A percentile compares a stretch with the other conserved stretches of the same genome.
Conservation (phyloP, 2,329 filamentous ascomycete genomes). For the Cyanodermella asteris region DNA sequence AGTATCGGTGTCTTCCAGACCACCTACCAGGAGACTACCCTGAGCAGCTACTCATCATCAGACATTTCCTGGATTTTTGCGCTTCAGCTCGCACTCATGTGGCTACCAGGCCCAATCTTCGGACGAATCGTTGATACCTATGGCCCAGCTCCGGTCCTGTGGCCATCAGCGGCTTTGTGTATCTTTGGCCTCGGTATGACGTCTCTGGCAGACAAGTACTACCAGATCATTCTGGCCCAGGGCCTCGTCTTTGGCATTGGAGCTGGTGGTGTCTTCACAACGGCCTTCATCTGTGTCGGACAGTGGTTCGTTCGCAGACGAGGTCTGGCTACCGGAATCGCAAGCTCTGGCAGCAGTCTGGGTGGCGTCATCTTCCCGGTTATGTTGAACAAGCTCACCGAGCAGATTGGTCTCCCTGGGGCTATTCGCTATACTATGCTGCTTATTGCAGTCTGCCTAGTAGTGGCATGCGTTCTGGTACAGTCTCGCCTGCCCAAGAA, state of each 20-base stretch:
- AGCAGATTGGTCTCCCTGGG: conserved; percentile 8
- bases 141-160: conserved; percentile 7
- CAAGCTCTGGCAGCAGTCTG: conserved; percentile 2
- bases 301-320: conserved; percentile 8
- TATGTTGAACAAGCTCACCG: conserved; percentile 8
- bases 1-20: conserved; percentile 8
- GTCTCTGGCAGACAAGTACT: conserved; percentile 5
- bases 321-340: conserved; percentile 3
- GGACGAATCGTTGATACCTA: conserved; percentile 10
- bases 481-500: conserved; percentile 11
- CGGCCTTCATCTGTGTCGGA: conserved; percentile 2
- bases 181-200: conserved; percentile 6
- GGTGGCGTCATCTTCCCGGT: conserved; percentile 11
- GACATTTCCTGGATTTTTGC: conserved; percentile 10
- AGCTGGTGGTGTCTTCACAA: conserved; percentile 4
- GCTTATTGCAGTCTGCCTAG: conserved; percentile 9
- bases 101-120: conserved; percentile 6
- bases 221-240: conserved; percentile 3
- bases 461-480: conserved; percentile 8
- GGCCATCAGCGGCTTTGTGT: conserved; percentile 5
- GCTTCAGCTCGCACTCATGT: conserved; percentile 9
- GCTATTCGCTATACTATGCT: conserved; percentile 10
- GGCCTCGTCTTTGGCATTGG: conserved; percentile 3
- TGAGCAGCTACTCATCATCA: conserved; percentile 6
- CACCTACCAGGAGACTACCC: conserved; percentile 6